Evolutionary conservation across 768 basidiomycete species (phyloP).

Genomic region (Clavaria fumosa): DNA sequence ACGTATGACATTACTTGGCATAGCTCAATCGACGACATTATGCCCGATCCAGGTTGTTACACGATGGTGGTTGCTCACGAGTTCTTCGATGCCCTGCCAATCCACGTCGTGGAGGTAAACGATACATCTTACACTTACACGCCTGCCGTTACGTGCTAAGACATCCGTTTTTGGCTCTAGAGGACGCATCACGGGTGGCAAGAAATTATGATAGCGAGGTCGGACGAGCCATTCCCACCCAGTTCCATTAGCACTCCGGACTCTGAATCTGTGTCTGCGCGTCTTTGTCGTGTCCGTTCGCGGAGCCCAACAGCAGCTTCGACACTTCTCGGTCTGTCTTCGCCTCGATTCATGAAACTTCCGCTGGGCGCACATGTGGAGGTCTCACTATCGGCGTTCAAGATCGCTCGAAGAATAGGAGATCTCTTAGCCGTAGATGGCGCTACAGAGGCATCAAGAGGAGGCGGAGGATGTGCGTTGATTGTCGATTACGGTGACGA

Average conservation of each 20-base stretch:
- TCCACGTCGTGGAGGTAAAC: slow-evolving; percentile 74
- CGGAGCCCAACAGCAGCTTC: slow-evolving; percentile 34
- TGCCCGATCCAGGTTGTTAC: slow-evolving; percentile 33
- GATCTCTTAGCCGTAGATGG: slow-evolving; percentile 31
- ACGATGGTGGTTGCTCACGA: slow-evolving; percentile 91
- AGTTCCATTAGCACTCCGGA: slow-evolving; percentile 11
- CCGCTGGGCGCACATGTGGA: slow-evolving; percentile 66
- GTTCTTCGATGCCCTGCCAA: slow-evolving; percentile 93
- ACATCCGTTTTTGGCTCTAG: slow-evolving; percentile 21
- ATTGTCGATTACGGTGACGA: slow-evolving; percentile 84
- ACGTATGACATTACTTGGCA: slow-evolving; percentile 49
- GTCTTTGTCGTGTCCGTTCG: slow-evolving; percentile 53
- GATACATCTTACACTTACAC: background rate
- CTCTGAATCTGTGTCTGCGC: slow-evolving; percentile 12
- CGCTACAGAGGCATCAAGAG: slow-evolving; percentile 2
- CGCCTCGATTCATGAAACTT: slow-evolving; percentile 51
- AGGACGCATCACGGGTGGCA: slow-evolving; percentile 71
- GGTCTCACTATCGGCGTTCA: slow-evolving; percentile 58
- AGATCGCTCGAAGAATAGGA: slow-evolving; percentile 51
- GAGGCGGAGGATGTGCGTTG: slow-evolving; percentile 44
- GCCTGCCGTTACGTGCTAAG: background rate
- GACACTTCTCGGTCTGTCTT: slow-evolving; percentile 44
- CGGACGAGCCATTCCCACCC: slow-evolving; percentile 5
- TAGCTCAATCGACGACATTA: slow-evolving; percentile 54
- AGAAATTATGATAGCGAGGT: slow-evolving; percentile 33